Evolutionary conservation across 1,284 basidiomycete genomes (phyloP), one percentile per base, ranked within the genome.

Genomic region (Ceratobasidium sp.): DNA sequence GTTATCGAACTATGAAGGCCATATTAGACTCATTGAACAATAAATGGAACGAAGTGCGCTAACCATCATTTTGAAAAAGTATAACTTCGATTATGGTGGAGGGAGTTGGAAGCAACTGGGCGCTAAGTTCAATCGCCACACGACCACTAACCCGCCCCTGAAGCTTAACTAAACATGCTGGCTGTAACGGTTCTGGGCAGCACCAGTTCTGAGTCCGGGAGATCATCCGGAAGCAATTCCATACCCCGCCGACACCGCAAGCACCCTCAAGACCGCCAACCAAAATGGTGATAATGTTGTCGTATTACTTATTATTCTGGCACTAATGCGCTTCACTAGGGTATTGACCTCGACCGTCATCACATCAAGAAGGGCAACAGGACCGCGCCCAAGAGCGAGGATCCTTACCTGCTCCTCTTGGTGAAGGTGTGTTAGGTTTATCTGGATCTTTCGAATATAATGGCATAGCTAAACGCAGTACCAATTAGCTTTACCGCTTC

Each of bases 321-420:
- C 14, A 16, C 18, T 32, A 35, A 21, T 38, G 23, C 46, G 32
- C 30, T 49, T 70, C 21, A 63, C 78, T 77, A 96, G 96, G 97
- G 97, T 93, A 98, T 98, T 86, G 97, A 99, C 86, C 91, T 98
- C 85, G 88, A 89, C 83, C 87, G 88, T 85, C 97, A 98, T 88
- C 97, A 99, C 91, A 96, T 98, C 90, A 98, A 94, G 91, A 98
- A 97, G 89, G 92, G 96, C 80, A 87, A 90, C 82, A 91, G 97
- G 79, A 93, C 93, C 78, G 95, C 95, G 77, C 97, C 97, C 83
- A 95, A 95, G 88, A 97, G 95, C 83, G 94, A 98, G 93, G 97
- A 99, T 85, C 96, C 97, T 44, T 98, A 99, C 86, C 90, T 99
- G 80, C 91, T 98, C 82, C 89, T 98, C 80, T 91, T 99, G 76